Conservation (phyloP, 1,139 yeast genomes). For the Saccharomyces hybrid region DNA sequence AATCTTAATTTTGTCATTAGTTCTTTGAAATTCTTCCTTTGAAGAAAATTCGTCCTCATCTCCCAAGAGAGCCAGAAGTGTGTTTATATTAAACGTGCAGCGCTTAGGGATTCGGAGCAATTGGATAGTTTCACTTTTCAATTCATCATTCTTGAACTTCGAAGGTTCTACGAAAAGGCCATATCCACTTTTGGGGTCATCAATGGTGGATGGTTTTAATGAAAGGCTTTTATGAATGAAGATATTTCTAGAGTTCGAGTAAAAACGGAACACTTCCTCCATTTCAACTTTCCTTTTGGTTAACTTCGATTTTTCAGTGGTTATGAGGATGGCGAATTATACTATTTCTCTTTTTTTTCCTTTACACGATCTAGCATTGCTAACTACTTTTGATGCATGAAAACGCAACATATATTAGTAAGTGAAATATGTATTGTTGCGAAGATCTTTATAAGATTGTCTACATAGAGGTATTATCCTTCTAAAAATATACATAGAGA, state of each 20-base stretch:
- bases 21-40: neutral
- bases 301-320: neutral
- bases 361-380: neutral
- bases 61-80: neutral
- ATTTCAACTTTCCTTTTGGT: neutral
- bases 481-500: conserved; percentile 7
- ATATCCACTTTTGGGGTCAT: neutral
- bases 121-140: neutral
- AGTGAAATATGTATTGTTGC: neutral
- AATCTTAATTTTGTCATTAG: neutral
- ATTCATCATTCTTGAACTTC: neutral
- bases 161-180: neutral
- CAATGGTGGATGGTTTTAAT: neutral
- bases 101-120: neutral
- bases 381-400: neutral
- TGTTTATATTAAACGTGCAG: neutral
- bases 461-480: conserved; percentile 1
- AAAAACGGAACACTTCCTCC: neutral
- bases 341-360: neutral
- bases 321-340: neutral
- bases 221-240: neutral
- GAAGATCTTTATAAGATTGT: neutral
- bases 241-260: neutral
- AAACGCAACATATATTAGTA: neutral
- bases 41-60: neutral